Percentiles rank a stretch among this genome's conserved stretches.
phyloP scores from a whole-genome alignment of 345 rosid genomes.

The Adansonia digitata region DNA sequence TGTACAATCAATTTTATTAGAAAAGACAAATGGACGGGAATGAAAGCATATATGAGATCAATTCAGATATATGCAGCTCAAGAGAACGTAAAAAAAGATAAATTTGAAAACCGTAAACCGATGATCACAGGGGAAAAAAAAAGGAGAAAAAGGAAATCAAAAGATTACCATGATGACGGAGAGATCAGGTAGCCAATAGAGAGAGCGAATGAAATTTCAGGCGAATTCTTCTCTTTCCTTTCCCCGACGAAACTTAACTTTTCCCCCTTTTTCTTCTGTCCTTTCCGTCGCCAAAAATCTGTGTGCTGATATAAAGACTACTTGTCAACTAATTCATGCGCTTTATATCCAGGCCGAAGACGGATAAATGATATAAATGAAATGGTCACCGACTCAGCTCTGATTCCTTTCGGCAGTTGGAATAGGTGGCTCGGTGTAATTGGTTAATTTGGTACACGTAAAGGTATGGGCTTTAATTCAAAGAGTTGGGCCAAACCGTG shows the following conservation, averaged over 20 bases:
- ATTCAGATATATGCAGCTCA: background rate
- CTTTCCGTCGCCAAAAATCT: background rate
- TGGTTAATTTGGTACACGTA: background rate
- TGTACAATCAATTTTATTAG: no score
- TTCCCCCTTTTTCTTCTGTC: background rate
- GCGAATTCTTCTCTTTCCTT: background rate
- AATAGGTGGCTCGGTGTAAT: conserved; percentile 7
- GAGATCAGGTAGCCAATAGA: conserved; percentile 20
- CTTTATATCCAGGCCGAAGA: background rate
- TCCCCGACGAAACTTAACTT: conserved; percentile 9
- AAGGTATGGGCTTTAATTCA: background rate
- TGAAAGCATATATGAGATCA: background rate
- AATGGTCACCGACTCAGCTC: background rate
- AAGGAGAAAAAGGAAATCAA: background rate
- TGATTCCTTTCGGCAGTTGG: conserved; percentile 9
- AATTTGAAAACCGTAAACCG: background rate
- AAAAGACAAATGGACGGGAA: no score
- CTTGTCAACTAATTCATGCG: background rate
- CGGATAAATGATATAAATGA: background rate
- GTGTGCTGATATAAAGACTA: background rate
- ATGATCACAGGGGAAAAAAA: background rate
- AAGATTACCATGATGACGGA: conserved; percentile 33
- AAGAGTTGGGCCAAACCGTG: background rate
- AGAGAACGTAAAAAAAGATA: background rate
- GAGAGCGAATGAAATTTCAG: conserved; percentile 8